Evolutionary conservation across 129 eudicot genomes (phyloP), one percentile per base, ranked within the genome.

Genomic region (Tagetes erecta): DNA sequence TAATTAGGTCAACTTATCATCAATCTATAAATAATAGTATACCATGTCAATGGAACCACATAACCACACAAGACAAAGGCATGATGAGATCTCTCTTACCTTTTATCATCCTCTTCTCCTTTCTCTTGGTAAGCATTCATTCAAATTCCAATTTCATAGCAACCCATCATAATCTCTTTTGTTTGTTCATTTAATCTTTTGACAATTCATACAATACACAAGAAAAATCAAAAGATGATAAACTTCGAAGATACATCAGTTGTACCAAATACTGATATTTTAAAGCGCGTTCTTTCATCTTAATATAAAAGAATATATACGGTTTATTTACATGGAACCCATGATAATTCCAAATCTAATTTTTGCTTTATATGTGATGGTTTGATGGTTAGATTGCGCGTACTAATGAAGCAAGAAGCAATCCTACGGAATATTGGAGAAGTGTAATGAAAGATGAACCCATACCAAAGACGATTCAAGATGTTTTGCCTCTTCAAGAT

Each of bases 351-450:
- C 41, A 11, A 38, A 37, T 10, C 27, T 20, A 20, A 20, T 20
- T 20, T 20, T 20, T 20, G 27, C 27, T 20, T 20, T 20, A 20
- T 20, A 20, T 20, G 27, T 20, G 27, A 20, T 20, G 27, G 27
- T 20, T 20, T 20, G 27, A 20, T 20, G 27, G 27, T 69, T 79
- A 91, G 95, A 73, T 76, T 70, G 52, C 68, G 52, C 70, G 59
- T 13, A 40, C 13, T 12, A 67, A 27, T 62, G 82, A 81, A 64
- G 92, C 80, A 78, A 91, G 88, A 71, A 81, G 71, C 69, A 82
- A 72, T 45, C 86, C 87, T 0, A 83, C 35, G 68, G 86, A 88
- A 14, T 87, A 91, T 50, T 87, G 94, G 91, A 84, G 80, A 74
- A 73, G 67, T 37, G 53, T 80, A 39, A 91, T 88, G 95, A 84